Conservation (phyloP, 345 rosid genomes). For the Pistacia atlantica region DNA sequence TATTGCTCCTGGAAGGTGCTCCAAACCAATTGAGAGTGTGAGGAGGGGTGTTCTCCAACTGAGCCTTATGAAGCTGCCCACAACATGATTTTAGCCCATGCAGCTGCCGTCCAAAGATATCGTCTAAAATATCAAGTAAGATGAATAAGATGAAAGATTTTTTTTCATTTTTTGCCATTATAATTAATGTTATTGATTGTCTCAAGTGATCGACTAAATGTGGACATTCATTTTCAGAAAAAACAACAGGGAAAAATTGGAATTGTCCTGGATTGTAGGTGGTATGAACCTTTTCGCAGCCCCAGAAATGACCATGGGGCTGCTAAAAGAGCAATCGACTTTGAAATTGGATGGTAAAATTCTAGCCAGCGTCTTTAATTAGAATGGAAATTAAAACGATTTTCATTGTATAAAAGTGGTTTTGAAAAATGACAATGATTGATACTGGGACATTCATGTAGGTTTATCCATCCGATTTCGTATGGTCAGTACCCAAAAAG, state of each 20-base stretch:
- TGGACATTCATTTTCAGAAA: slow-evolving; percentile 29
- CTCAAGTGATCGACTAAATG: not conserved
- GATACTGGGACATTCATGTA: not conserved
- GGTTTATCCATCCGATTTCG: slow-evolving; percentile 61
- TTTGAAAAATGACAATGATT: no score
- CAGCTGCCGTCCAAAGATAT: slow-evolving; percentile 55
- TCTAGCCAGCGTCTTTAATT: no score
- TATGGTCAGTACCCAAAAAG: slow-evolving; percentile 33
- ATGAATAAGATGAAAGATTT: no score
- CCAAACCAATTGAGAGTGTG: slow-evolving; percentile 11
- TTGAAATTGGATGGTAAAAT: slow-evolving; percentile 62
- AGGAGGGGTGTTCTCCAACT: no score
- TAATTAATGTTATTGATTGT: not conserved
- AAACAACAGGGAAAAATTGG: slow-evolving; percentile 34
- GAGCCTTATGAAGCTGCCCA: slow-evolving; percentile 37
- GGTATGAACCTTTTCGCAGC: slow-evolving; percentile 62
- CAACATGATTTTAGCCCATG: slow-evolving; percentile 54
- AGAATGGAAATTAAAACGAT: no score
- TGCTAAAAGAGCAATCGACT: slow-evolving; percentile 46
- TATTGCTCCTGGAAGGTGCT: slow-evolving; percentile 61
- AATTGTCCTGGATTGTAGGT: slow-evolving; percentile 43
- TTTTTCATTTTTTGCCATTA: not conserved
- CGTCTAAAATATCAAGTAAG: slow-evolving; percentile 21
- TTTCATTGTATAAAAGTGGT: no score
- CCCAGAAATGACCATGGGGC: slow-evolving; percentile 34